These are phyloP conservation scores for Myochromella boudieri DNA, from an alignment of 768 basidiomycete genomes.

Conservation along the genomic window DNA sequence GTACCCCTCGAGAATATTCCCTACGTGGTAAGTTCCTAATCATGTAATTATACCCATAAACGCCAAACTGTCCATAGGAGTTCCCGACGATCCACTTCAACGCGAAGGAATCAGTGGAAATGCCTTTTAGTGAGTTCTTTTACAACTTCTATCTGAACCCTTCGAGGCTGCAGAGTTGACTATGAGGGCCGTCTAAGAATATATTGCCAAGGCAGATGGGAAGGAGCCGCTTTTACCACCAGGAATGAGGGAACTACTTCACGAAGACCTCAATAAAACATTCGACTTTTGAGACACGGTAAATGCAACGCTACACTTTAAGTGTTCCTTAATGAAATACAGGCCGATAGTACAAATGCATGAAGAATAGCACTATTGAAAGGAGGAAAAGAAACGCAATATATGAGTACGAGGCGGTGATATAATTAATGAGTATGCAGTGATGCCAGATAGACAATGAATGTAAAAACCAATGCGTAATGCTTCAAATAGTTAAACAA, in stretches of 20 bases:
- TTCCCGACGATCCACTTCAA: constrained; percentile 90
- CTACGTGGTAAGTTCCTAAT: constrained; percentile 54
- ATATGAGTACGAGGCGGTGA: neutral
- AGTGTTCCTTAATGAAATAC: constrained; percentile 8
- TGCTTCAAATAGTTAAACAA: too few relatives aligned
- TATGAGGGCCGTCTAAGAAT: too few relatives aligned
- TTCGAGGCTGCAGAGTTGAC: too few relatives aligned
- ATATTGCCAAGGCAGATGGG: constrained; percentile 38
- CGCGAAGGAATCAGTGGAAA: constrained; percentile 88
- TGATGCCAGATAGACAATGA: constrained; percentile 1
- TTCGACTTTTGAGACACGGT: constrained; percentile 66
- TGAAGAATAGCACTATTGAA: constrained; percentile 1
- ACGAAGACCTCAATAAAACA: constrained; percentile 82
- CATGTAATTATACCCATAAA: too few relatives aligned
- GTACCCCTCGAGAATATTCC: constrained; percentile 71
- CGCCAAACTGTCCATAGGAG: too few relatives aligned
- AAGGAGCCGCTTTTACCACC: constrained; percentile 77
- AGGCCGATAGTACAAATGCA: constrained; percentile 10
- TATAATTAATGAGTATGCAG: too few relatives aligned
- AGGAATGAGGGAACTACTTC: constrained; percentile 85
- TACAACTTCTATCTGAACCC: neutral
- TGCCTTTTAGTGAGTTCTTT: constrained; percentile 85
- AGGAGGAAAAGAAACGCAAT: neutral
- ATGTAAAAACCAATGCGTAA: too few relatives aligned
- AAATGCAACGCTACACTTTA: neutral